phyloP scores from a whole-genome alignment of 345 rosid genomes.

The Eucalyptus decipiens region DNA sequence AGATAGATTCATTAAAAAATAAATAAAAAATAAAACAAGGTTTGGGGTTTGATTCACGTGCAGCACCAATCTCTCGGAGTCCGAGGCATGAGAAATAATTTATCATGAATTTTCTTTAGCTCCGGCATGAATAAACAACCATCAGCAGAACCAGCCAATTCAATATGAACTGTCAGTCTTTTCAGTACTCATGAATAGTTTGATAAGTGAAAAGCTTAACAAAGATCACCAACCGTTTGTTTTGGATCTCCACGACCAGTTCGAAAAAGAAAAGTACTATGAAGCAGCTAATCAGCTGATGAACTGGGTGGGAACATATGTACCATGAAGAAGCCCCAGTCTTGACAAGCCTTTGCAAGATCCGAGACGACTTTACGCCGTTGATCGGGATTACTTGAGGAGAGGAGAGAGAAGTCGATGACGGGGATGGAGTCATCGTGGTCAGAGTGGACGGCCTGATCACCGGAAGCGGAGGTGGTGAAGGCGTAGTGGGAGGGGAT shows the following conservation, averaged over 20 bases:
- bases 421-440: conserved; percentile 19
- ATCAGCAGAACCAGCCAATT: neutral
- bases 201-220: neutral
- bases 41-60: neutral
- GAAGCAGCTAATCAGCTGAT: neutral
- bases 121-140: neutral
- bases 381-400: conserved; percentile 9
- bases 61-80: neutral
- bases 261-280: neutral
- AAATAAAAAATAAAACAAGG: neutral
- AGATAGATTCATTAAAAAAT: neutral
- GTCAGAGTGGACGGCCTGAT: neutral
- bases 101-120: neutral
- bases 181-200: neutral
- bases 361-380: conserved; percentile 12
- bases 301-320: neutral
- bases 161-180: neutral
- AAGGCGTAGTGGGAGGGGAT: neutral
- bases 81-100: neutral
- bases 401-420: conserved; percentile 36
- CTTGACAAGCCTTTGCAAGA: conserved; percentile 38
- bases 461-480: neutral
- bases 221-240: neutral
- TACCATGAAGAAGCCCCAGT: conserved; percentile 66
- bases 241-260: neutral